Conservation (phyloP, 768 basidiomycete genomes). For the Termitomyces titanicus region DNA sequence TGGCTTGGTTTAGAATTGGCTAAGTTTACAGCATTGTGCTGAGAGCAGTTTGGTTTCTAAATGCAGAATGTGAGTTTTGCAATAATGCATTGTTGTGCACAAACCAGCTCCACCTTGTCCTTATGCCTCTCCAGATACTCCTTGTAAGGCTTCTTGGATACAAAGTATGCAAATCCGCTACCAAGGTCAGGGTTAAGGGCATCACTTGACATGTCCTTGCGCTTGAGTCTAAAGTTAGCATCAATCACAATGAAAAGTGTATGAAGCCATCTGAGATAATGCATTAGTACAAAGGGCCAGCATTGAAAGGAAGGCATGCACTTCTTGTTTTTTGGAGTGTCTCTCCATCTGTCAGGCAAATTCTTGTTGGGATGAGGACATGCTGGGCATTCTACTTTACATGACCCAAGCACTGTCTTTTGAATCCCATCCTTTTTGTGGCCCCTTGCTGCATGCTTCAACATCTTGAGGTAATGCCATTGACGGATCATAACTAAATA, state of each 20-base stretch:
- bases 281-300: neutral
- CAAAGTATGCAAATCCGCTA: slow-evolving; percentile 12
- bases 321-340: slow-evolving; percentile 9
- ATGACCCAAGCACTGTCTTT: neutral
- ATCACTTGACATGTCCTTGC: slow-evolving; percentile 7
- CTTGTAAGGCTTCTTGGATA: slow-evolving; percentile 17
- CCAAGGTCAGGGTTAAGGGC: slow-evolving; percentile 5
- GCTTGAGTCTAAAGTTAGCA: slow-evolving; percentile 8
- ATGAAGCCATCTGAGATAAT: slow-evolving; percentile 19
- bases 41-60: slow-evolving; percentile 27
- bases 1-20: slow-evolving; percentile 15
- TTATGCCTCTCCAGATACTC: slow-evolving; percentile 17
- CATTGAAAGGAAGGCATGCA: neutral
- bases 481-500: neutral
- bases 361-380: slow-evolving; percentile 18
- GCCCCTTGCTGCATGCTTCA: neutral
- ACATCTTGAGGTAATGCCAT: neutral
- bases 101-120: slow-evolving; percentile 18
- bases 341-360: slow-evolving; percentile 19
- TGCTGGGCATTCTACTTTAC: neutral
- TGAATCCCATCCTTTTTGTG: neutral
- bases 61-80: neutral
- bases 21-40: slow-evolving; percentile 25
- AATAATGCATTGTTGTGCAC: neutral
- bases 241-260: slow-evolving; percentile 15